Evolutionary conservation across 2,329 filamentous ascomycete species (phyloP), one percentile per base, ranked within the genome.

Genomic region (Rhynchosporium secalis): DNA sequence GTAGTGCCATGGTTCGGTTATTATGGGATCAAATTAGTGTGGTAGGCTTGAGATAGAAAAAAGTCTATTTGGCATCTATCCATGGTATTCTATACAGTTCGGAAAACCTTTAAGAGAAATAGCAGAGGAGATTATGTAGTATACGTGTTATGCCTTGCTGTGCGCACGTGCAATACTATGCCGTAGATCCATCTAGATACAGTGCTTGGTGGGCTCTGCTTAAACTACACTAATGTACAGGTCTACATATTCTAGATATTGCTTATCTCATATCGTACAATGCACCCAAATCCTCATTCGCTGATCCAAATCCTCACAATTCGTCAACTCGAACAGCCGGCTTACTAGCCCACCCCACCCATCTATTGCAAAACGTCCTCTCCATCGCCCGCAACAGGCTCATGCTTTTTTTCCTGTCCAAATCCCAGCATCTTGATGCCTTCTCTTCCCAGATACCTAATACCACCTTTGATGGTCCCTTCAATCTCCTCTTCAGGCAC

Each of bases 401-500:
- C 40, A 1, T 36, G 33, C 43, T 68, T 70, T 64, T 69, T 66
- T 49, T 63, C 61, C 49, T 67, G 61, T 20, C 63, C 61, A 56
- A 69, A 67, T 2, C 68, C 65, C 3, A 72, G 10, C 48, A 62
- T 61, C 47, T 65, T 57, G 51, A 65, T 52, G 1, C 67, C 71
- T 26, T 58, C 59, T 41, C 69, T 64, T 69, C 78, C 84, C 36
- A 86, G 63, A 62, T 78, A 77, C 58, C 85, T 78, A 55, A 87
- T 62, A 62, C 79, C 80, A 36, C 85, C 83, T 77, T 87, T 89
- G 69, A 86, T 81, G 80, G 86, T 87, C 20, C 88, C 88, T 74
- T 90, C 85, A 64, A 91, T 77, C 73, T 90, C 87, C 70, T 88
- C 86, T 74, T 88, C 83, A 0, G 86, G 83, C 13, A 89, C 81